A percentile compares a stretch with the other conserved stretches of the same genome.
Conservation (phyloP, 768 basidiomycete genomes). For the Collybia nuda region DNA sequence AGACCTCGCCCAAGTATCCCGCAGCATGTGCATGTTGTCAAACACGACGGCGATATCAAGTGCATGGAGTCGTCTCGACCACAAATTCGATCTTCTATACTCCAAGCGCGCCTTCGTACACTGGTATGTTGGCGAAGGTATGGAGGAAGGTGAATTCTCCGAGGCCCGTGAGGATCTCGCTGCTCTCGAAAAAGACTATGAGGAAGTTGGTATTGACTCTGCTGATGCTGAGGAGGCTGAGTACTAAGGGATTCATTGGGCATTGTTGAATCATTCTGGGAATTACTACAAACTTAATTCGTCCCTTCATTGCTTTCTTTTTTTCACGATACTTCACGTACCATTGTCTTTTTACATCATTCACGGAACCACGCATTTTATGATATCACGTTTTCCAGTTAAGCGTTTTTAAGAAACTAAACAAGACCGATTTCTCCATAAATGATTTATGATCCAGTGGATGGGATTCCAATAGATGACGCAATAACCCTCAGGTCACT, state of each 20-base stretch:
- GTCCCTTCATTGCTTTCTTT: constrained; percentile 10
- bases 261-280: constrained; percentile 4
- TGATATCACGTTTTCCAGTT: background rate
- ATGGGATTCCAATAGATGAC: too few relatives aligned
- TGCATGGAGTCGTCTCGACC: constrained; percentile 91
- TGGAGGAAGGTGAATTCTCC: constrained; percentile 99
- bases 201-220: constrained; percentile 69
- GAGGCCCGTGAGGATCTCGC: constrained; percentile 99
- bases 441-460: too few relatives aligned
- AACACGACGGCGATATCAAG: constrained; percentile 92
- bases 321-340: constrained; percentile 18
- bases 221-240: constrained; percentile 54
- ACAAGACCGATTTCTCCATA: too few relatives aligned
- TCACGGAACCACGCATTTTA: constrained; percentile 15
- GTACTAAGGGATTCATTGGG: constrained; percentile 35
- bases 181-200: constrained; percentile 98
- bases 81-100: constrained; percentile 98
- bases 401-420: too few relatives aligned
- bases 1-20: constrained; percentile 90
- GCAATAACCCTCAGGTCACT: too few relatives aligned
- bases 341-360: constrained; percentile 14
- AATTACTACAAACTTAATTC: constrained; percentile 21
- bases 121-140: constrained; percentile 99
- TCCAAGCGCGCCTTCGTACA: constrained; percentile 94
- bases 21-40: constrained; percentile 97